Percentiles rank a stretch among this genome's conserved stretches.
These are phyloP conservation scores for Neoconidiobolus thromboides DNA, from an alignment of 371 early-diverging fungal species.

Conservation along the genomic window DNA sequence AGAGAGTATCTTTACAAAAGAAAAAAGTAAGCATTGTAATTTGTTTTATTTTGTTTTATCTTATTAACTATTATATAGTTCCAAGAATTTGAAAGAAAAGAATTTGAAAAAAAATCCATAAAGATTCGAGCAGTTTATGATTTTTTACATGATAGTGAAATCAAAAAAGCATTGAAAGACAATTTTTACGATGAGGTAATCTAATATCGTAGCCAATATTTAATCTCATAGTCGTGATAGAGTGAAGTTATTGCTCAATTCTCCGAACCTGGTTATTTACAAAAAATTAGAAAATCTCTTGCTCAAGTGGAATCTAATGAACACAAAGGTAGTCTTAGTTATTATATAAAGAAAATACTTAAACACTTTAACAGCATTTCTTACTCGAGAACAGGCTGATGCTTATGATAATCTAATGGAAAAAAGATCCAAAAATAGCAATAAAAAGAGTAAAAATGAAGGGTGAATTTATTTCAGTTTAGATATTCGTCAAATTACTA, in stretches of 20 bases:
- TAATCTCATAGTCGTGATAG: neutral
- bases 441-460: no score
- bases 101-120: constrained; percentile 42
- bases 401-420: constrained; percentile 62
- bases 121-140: constrained; percentile 52
- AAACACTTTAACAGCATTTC: constrained; percentile 7
- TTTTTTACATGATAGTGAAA: constrained; percentile 60
- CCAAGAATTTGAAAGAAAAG: constrained; percentile 53
- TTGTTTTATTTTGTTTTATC: neutral
- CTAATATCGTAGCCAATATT: neutral
- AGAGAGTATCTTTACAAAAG: constrained; percentile 72
- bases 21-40: constrained; percentile 23
- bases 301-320: neutral
- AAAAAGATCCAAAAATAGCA: constrained; percentile 30
- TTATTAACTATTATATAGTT: constrained; percentile 17
- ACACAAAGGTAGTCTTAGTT: neutral
- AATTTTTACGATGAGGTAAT: constrained; percentile 53
- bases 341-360: neutral
- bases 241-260: constrained; percentile 1
- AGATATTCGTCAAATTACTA: no score
- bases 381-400: constrained; percentile 59
- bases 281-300: neutral
- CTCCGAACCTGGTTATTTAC: neutral
- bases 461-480: no score
- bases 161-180: constrained; percentile 52